Evolutionary conservation across 1,284 basidiomycete species (phyloP).

Genomic region (Melampsora larici-populina): DNA sequence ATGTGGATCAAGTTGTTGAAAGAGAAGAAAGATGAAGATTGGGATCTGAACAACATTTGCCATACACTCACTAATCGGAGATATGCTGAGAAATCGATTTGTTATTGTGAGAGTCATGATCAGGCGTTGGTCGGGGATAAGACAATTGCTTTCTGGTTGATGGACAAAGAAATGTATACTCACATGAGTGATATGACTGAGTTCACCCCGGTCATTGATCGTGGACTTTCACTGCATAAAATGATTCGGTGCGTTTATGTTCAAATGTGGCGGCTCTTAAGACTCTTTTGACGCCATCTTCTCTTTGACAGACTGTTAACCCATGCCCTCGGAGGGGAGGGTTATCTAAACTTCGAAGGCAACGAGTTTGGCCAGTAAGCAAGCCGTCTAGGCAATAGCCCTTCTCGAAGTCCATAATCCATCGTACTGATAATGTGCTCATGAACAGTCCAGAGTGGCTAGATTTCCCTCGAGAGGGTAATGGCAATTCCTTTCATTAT

Average conservation of each 20-base stretch:
- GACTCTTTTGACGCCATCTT: background rate
- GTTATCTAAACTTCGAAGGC: slow-evolving; percentile 95
- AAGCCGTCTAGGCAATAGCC: background rate
- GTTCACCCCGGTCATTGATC: slow-evolving; percentile 79
- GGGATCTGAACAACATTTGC: slow-evolving; percentile 83
- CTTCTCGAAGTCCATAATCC: slow-evolving; percentile 20
- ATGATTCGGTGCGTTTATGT: slow-evolving; percentile 76
- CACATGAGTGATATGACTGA: slow-evolving; percentile 88
- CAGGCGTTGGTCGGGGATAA: slow-evolving; percentile 98
- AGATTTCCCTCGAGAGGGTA: slow-evolving; percentile 94
- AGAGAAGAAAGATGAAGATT: slow-evolving; percentile 79
- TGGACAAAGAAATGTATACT: slow-evolving; percentile 99
- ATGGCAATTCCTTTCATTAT: slow-evolving; percentile 90
- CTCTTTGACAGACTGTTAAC: slow-evolving; percentile 68
- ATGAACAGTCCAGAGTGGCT: slow-evolving; percentile 66
- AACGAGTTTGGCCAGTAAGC: slow-evolving; percentile 58
- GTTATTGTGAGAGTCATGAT: slow-evolving; percentile 95
- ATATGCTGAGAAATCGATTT: slow-evolving; percentile 83
- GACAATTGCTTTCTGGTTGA: slow-evolving; percentile 96
- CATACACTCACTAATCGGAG: slow-evolving; percentile 87
- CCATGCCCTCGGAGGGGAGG: slow-evolving; percentile 89
- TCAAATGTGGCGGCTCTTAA: background rate
- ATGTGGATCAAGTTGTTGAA: slow-evolving; percentile 99
- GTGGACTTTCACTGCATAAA: slow-evolving; percentile 90
- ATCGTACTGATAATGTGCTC: background rate